Evolutionary conservation across 2,329 filamentous ascomycete genomes (phyloP), one percentile per base, ranked within the genome.

Genomic region (Nemania sp.): DNA sequence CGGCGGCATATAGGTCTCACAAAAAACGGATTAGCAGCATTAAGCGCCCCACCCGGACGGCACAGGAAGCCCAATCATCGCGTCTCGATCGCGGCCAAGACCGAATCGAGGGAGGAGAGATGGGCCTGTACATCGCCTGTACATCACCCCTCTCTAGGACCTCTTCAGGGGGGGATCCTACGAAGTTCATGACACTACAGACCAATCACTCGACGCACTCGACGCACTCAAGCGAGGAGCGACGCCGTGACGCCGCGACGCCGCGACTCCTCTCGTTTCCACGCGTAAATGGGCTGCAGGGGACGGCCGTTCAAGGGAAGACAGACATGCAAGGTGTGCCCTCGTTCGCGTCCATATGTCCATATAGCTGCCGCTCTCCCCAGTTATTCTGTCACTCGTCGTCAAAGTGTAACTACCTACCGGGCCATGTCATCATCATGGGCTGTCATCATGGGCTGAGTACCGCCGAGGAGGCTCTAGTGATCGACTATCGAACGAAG

Each of bases 261-360:
- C 57, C 56, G 57, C 57, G 62, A 58, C 56, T 42, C 42, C 42
- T 59, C 53, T 50, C 25, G 63, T 71, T 70, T 71, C 69, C 60
- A 69, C 71, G 69, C 70, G 71, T 71, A 62, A 67, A 67, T 60
- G 37, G 60, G 56, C 62, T 54, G 59, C 65, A 68, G 61, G 67
- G 65, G 58, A 25, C 54, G 15, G 20, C 46, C 48, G 29, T 54
- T 52, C 59, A 42, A 29, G 49, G 40, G 32, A 37, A n/a, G 39
- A 45, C 9, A n/a, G 39, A 45, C 9, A n/a, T 39, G 7, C 35
- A n/a, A n/a, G 35, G 35, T 39, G 9, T n/a, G 35, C 25, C 25
- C 25, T 29, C 25, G 25, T 29, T 29, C 25, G 70, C 71, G 69
- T 71, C 61, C 66, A 29, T 29, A 29, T 29, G 69, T 71, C 61